phyloP scores from a whole-genome alignment of 1,284 basidiomycete species.

The Moesziomyces globuligerus region DNA sequence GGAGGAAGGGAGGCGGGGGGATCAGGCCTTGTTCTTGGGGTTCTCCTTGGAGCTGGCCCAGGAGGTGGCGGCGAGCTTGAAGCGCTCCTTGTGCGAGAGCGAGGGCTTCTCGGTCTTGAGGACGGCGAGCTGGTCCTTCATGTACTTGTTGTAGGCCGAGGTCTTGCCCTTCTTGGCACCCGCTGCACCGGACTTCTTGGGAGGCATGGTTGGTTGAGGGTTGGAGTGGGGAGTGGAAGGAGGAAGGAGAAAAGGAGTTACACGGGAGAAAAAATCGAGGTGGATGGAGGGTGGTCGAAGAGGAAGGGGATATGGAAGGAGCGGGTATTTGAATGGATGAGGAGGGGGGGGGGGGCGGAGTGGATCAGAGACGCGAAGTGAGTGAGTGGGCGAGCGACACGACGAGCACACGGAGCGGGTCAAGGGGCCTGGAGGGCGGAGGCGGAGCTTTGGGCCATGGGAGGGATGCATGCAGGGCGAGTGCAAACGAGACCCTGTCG shows the following conservation, averaged over 20 bases:
- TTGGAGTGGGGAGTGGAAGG: background rate
- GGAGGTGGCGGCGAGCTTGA: constrained; percentile 53
- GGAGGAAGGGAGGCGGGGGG: constrained; percentile 1
- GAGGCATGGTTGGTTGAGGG: constrained; percentile 35
- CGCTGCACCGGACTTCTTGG: constrained; percentile 50
- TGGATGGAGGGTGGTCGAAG: constrained; percentile 3
- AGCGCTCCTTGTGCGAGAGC: constrained; percentile 59
- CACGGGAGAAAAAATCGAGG: background rate
- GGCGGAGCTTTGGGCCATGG: too few relatives aligned
- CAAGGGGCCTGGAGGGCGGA: too few relatives aligned
- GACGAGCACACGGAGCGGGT: too few relatives aligned
- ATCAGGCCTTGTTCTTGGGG: constrained; percentile 54
- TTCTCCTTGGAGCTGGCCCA: constrained; percentile 56
- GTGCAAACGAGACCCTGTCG: too few relatives aligned
- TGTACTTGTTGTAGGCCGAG: constrained; percentile 50
- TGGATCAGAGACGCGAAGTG: constrained; percentile 7
- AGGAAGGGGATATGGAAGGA: constrained; percentile 1
- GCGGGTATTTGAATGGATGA: too few relatives aligned
- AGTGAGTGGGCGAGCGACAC: background rate
- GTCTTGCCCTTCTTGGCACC: constrained; percentile 54
- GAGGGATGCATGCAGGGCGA: too few relatives aligned
- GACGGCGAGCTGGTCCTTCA: constrained; percentile 54
- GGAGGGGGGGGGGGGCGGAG: background rate
- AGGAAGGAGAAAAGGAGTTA: background rate
- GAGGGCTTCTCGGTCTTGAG: constrained; percentile 56